phyloP scores from a whole-genome alignment of 805 yeast species.

The Metschnikowia hibisci region DNA sequence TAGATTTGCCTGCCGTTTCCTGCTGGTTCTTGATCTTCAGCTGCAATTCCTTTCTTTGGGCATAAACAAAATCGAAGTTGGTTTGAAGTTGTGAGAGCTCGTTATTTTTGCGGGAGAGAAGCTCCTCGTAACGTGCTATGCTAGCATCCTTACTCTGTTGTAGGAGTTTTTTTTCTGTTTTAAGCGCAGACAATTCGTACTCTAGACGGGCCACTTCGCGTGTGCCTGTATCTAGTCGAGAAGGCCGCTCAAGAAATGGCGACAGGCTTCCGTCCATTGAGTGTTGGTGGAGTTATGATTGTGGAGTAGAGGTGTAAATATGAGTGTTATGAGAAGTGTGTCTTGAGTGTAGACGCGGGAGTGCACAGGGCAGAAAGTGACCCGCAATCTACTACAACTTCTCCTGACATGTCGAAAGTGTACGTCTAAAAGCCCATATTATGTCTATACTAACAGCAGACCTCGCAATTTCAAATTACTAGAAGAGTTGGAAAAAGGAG shows the following conservation, averaged over 20 bases:
- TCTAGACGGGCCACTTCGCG: constrained; percentile 20
- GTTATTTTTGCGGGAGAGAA: constrained; percentile 30
- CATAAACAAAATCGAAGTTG: constrained; percentile 34
- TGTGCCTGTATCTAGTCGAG: constrained; percentile 6
- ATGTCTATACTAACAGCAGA: constrained; percentile 30
- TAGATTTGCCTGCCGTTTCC: constrained; percentile 22
- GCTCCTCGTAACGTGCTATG: constrained; percentile 21
- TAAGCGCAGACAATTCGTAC: constrained; percentile 29
- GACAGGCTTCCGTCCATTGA: constrained; percentile 16
- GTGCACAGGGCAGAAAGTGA: constrained; percentile 3
- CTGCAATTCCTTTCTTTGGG: constrained; percentile 30
- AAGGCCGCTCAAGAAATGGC: constrained; percentile 18
- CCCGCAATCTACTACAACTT: background rate
- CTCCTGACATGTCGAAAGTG: constrained; percentile 43
- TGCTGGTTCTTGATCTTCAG: constrained; percentile 30
- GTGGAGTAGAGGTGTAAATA: background rate
- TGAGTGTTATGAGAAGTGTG: background rate
- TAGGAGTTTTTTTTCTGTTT: constrained; percentile 33
- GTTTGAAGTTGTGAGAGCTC: constrained; percentile 30
- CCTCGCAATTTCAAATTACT: constrained; percentile 93
- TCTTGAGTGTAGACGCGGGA: constrained; percentile 5
- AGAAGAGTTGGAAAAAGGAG: constrained; percentile 97
- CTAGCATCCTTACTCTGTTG: constrained; percentile 25
- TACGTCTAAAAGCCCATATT: constrained; percentile 23
- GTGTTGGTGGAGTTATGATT: background rate